Evolutionary conservation across 2,329 filamentous ascomycete genomes (phyloP), one percentile per base, ranked within the genome.

Genomic region (Pseudogymnoascus sp.): DNA sequence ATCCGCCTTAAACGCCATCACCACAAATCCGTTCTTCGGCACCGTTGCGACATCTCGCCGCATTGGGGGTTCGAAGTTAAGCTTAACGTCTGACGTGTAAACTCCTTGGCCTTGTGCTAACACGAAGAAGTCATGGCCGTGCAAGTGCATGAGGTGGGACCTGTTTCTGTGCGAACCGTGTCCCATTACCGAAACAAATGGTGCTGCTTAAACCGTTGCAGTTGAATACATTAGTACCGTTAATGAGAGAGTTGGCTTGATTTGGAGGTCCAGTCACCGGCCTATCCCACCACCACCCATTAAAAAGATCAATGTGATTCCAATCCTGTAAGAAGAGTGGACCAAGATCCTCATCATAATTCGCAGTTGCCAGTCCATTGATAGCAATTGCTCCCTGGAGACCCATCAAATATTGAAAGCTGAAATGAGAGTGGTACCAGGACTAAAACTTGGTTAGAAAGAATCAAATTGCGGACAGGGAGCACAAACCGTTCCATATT

Each of bases 291-390:
- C 28, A 31, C 28, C 28, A 31, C 28, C 7, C 6, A 31, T 31
- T 31, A 6, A 69, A 65, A 33, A 68, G 70, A n/a, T 64, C 59
- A 50, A 31, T 31, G 28, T 73, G 70, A 31, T 65, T 67, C 72
- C 70, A 73, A 60, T 72, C 71, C 46, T 65, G 69, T 11, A 73
- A 64, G 37, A 71, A 66, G 0, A 89, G 68, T 10, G 79, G 74
- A 3, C 87, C 87, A 0, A 88, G 75, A 68, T 90, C 87, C 59
- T 82, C 78, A 65, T 90, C 86, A 68, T 87, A 88, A 68, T 84
- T 53, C 16, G 79, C 76, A 2, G 81, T 80, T 0, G 80, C 78
- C 0, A 85, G 86, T 0, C 86, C 86, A 62, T 86, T 78, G 68
- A 88, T 84, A 19, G 87, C 73, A 35, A 89, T 82, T 2, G 79